Base-by-base conservation (phyloP, 2,329 filamentous ascomycete genomes). In the Sporothrix pallida region DNA sequence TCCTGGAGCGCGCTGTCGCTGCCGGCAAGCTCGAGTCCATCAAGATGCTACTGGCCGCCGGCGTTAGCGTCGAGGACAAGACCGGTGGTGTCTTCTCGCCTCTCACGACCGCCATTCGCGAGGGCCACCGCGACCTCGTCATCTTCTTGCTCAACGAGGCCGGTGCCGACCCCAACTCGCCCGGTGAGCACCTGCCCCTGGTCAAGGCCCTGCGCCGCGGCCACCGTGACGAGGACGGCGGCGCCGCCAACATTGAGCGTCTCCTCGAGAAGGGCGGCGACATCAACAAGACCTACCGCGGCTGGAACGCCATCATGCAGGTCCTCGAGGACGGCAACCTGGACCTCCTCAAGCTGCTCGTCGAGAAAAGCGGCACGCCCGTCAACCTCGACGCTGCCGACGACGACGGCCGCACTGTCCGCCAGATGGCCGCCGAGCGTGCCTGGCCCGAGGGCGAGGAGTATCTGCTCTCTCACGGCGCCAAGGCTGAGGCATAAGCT, bases 31-130 rank as follows among this genome's bases (percentile, higher is more conserved):
- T 92, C 15, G 89, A 91, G 74, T 90, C 87, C 50, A 85, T 93
- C 80, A 91, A 91, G 81, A 81, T 92, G 63, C 85, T 92, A 48
- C 83, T 92, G 17, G 84, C 83, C 17, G 89, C 90, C 0, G 91
- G 91, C 15, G 87, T 92, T 20, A 90, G 86, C 56, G 89, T 92
- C 72, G 90, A 92, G 79, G 91, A 92, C 81, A 90, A 90, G 81
- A 92, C 91, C 78, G 90, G 90, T 23, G 91, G 91, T 71, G 91
- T 92, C 68, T 93, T 93, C 82, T 91, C 89, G 0, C 77, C 77
- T 2, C 76, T 78, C 23, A 77, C 76, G 3, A 76, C 76, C 46
- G 75, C 76, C 46, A 74, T 83, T 13, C 71, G 77, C n/a, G 72
- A 79, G 12, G 75, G 88, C 77, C 85, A 86, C 2, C 78, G 83